These are phyloP conservation scores for Lentinula lateritia DNA, from an alignment of 768 basidiomycete species.

Conservation along the genomic window DNA sequence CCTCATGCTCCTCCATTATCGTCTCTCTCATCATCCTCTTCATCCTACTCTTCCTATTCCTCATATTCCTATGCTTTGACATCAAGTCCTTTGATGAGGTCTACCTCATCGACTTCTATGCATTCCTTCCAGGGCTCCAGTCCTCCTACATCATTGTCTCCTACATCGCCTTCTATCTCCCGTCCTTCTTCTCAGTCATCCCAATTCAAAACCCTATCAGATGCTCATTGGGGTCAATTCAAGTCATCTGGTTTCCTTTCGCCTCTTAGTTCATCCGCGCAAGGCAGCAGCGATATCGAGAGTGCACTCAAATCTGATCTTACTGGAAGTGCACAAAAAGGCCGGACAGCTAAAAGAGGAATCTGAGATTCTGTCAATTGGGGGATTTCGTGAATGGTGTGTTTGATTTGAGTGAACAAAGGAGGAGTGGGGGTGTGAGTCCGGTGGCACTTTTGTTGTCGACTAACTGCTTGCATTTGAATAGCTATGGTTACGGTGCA, in stretches of 20 bases:
- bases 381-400: neutral
- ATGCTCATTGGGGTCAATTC: slow-evolving; percentile 90
- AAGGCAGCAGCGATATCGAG: slow-evolving; percentile 23
- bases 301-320: slow-evolving; percentile 89
- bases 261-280: slow-evolving; percentile 15
- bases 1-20: slow-evolving; percentile 9
- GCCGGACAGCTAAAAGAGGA: slow-evolving; percentile 16
- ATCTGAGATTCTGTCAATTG: neutral
- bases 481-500: neutral
- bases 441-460: neutral
- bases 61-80: neutral
- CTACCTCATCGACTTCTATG: neutral
- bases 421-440: neutral
- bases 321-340: slow-evolving; percentile 78
- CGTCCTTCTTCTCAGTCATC: slow-evolving; percentile 29
- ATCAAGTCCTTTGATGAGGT: neutral
- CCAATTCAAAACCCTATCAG: slow-evolving; percentile 74
- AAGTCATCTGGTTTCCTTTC: slow-evolving; percentile 72
- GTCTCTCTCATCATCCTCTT: neutral
- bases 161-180: neutral
- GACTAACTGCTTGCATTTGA: neutral
- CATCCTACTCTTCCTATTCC: neutral
- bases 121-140: neutral
- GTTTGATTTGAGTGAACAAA: neutral
- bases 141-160: neutral